Conservation (phyloP, 371 early-diverging fungal genomes). For the Chytridiales sp. region DNA sequence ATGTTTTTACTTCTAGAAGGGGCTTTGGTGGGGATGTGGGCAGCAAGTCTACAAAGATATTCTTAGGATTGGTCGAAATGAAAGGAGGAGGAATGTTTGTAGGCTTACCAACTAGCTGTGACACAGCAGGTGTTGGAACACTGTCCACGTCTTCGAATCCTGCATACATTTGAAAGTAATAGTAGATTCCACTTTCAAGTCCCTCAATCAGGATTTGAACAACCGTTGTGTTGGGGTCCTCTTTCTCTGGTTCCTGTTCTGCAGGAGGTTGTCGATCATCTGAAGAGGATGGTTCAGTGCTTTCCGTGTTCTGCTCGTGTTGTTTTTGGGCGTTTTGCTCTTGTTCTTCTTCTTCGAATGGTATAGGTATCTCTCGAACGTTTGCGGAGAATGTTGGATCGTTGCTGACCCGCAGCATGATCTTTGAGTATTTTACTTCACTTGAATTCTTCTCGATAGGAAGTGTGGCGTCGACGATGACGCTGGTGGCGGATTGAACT, state of each 20-base stretch:
- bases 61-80: not conserved
- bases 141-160: constrained; percentile 36
- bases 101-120: constrained; percentile 36
- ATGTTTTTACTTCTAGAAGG: constrained; percentile 4
- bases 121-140: constrained; percentile 11
- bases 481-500: constrained; percentile 20
- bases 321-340: not conserved
- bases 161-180: constrained; percentile 31
- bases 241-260: no score
- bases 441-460: constrained; percentile 2
- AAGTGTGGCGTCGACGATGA: constrained; percentile 13
- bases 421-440: constrained; percentile 7
- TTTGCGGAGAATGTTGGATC: constrained; percentile 6
- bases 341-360: constrained; percentile 3
- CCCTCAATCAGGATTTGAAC: no score
- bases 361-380: constrained; percentile 6
- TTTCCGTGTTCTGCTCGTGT: not conserved
- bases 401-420: constrained; percentile 10
- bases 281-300: not conserved
- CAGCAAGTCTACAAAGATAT: constrained; percentile 14
- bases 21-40: constrained; percentile 26
- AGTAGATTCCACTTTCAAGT: constrained; percentile 29
- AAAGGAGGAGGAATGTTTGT: not conserved
- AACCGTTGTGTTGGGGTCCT: no score
- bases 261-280: no score